Evolutionary conservation across 129 eudicot species (phyloP).

Genomic region (carrot (Daucus carota)): DH1_v3.0 NC_030381.2:33192001-33192500

Average conservation of each 20-base stretch:
- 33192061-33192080: slow-evolving; percentile 37
- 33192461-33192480: background rate
- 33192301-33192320: background rate
- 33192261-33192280: background rate
- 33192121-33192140: slow-evolving; percentile 52
- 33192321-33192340: background rate
- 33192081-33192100: slow-evolving; percentile 45
- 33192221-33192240: background rate
- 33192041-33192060: slow-evolving; percentile 78
- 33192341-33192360: background rate
- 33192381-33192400: background rate
- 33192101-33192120: slow-evolving; percentile 79
- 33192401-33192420: background rate
- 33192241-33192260: background rate
- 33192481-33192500: background rate
- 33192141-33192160: slow-evolving; percentile 29
- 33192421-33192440: slow-evolving; percentile 5
- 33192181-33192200: background rate
- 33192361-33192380: background rate
- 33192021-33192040: slow-evolving; percentile 53
- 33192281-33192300: background rate
- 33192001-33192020: slow-evolving; percentile 45
- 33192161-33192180: slow-evolving; percentile 6
- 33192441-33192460: background rate
- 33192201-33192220: background rate